Evolutionary conservation across 106 monocot species (phyloP).

Genomic region (Dendrobium catenatum): DNA sequence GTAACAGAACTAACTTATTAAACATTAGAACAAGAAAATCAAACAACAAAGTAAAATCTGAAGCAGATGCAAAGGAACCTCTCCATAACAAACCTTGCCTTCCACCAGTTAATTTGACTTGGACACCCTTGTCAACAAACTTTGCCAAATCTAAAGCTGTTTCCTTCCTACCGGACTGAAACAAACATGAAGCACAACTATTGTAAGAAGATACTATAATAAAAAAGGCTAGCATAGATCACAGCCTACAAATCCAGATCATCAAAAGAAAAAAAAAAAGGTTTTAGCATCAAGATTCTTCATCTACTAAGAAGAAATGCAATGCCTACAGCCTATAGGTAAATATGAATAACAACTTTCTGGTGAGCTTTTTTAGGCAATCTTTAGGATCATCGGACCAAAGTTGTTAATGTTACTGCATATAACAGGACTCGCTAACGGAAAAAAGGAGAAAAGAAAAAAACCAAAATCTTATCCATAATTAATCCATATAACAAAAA

Average conservation of each 20-base stretch:
- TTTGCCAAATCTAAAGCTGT: slow-evolving; percentile 93
- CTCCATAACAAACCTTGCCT: slow-evolving; percentile 60
- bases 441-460: neutral
- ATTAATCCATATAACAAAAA: neutral
- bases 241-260: neutral
- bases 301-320: neutral
- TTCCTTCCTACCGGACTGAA: slow-evolving; percentile 91
- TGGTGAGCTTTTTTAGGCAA: neutral
- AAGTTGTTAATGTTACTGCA: neutral
- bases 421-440: neutral
- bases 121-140: slow-evolving; percentile 95
- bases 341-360: neutral
- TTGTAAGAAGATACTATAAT: neutral
- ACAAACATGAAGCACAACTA: neutral
- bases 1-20: neutral
- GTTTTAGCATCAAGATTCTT: neutral
- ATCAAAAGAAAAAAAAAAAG: neutral
- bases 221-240: neutral
- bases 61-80: neutral
- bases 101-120: slow-evolving; percentile 94
- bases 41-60: neutral
- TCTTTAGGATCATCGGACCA: neutral
- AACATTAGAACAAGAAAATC: neutral
- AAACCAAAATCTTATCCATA: neutral
- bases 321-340: neutral